phyloP scores from a whole-genome alignment of 164 flowering plant species.

The Malania oleifera region DNA sequence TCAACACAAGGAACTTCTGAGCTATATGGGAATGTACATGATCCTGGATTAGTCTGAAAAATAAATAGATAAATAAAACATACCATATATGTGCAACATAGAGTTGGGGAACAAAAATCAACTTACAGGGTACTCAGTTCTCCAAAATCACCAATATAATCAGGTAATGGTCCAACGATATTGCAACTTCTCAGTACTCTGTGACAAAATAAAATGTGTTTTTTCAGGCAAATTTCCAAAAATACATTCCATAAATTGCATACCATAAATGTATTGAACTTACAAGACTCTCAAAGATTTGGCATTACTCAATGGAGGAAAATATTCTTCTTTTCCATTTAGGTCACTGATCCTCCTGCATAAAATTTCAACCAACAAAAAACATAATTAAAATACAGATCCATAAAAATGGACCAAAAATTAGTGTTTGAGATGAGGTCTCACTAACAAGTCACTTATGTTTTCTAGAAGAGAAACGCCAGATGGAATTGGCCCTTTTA shows the following conservation, averaged over 20 bases:
- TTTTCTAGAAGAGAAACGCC: conserved; percentile 21
- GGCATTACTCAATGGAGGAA: conserved; percentile 38
- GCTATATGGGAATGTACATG: too few relatives aligned
- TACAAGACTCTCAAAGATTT: conserved; percentile 37
- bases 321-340: conserved; percentile 34
- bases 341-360: conserved; percentile 70
- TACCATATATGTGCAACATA: too few relatives aligned
- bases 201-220: conserved; percentile 5
- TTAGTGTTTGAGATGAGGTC: not conserved
- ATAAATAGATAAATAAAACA: too few relatives aligned
- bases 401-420: not conserved
- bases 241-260: not conserved
- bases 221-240: not conserved
- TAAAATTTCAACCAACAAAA: conserved; percentile 1
- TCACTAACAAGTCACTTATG: conserved; percentile 30
- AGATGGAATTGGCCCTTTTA: conserved; percentile 41
- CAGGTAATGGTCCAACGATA: conserved; percentile 33
- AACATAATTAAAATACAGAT: not conserved
- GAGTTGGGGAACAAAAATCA: not conserved
- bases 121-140: conserved; percentile 32
- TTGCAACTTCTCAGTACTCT: conserved; percentile 56
- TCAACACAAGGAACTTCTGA: too few relatives aligned
- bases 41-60: too few relatives aligned
- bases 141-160: conserved; percentile 22
- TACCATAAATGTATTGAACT: conserved; percentile 14